Percentiles rank a stretch among this genome's conserved stretches.
Conservation (phyloP, 306 rosid species). For the Glycine tomentella region DNA sequence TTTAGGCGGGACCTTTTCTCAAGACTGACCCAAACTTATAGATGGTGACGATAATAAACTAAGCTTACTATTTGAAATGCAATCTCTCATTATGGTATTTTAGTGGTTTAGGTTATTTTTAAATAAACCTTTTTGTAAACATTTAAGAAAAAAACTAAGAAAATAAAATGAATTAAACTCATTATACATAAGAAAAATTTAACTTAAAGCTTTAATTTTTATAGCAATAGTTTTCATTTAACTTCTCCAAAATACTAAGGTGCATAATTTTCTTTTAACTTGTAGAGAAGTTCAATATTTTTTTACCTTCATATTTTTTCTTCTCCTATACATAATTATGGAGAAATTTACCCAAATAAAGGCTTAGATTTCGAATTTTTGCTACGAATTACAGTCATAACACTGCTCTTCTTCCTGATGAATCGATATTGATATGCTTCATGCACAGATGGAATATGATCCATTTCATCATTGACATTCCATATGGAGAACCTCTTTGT, state of each 20-base stretch:
- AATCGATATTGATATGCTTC: constrained; percentile 11
- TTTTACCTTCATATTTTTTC: not conserved
- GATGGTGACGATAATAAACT: not conserved
- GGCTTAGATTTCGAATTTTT: constrained; percentile 1
- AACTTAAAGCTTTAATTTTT: not conserved
- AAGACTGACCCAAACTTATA: constrained; percentile 45
- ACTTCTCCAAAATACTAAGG: not conserved
- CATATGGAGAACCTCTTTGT: constrained; percentile 40
- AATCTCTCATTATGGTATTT: not conserved
- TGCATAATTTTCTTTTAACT: too few species aligned
- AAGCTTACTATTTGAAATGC: too few species aligned
- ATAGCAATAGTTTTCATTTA: not conserved
- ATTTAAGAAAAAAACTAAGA: too few species aligned
- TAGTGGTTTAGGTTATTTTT: too few species aligned
- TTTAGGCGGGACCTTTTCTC: constrained; percentile 33
- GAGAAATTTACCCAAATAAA: not conserved
- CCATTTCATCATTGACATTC: constrained; percentile 61
- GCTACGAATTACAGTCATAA: not conserved
- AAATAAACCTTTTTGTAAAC: not conserved
- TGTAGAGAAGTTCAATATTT: too few species aligned
- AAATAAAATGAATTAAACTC: not conserved
- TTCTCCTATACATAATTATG: not conserved
- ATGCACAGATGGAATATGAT: constrained; percentile 44
- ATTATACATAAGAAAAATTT: not conserved
- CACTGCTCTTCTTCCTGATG: constrained; percentile 24